A percentile compares a stretch with the other conserved stretches of the same genome.
Evolutionary conservation across 768 basidiomycete species (phyloP).

Genomic region (Dioszegia crocea): DNA sequence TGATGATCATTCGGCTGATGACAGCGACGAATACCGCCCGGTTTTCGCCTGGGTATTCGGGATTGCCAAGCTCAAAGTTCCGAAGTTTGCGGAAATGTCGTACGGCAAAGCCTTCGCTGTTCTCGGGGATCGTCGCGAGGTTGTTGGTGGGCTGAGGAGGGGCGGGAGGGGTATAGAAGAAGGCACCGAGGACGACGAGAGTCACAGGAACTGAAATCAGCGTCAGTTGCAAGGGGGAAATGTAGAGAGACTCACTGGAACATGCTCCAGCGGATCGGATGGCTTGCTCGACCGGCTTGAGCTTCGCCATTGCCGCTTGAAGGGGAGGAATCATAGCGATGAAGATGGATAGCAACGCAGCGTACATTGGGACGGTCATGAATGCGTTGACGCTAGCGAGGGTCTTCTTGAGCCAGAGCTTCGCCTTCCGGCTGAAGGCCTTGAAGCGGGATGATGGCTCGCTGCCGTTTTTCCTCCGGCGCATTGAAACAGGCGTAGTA

Average conservation of each 20-base stretch:
- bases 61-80: conserved; percentile 4
- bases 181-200: conserved; percentile 84
- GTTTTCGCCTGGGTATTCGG: conserved; percentile 61
- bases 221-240: background rate
- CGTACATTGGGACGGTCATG: conserved; percentile 86
- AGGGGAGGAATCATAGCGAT: conserved; percentile 73
- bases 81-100: background rate
- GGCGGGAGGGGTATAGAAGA: conserved; percentile 60
- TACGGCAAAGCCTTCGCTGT: background rate
- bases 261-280: conserved; percentile 49
- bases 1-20: conserved; percentile 78
- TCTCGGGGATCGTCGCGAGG: background rate
- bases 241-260: conserved; percentile 38
- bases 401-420: conserved; percentile 15
- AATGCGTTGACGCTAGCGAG: conserved; percentile 58
- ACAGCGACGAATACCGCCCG: conserved; percentile 79
- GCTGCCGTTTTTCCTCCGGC: conserved; percentile 13
- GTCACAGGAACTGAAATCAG: conserved; percentile 71
- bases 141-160: conserved; percentile 17
- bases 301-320: conserved; percentile 65
- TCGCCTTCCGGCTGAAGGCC: conserved; percentile 12
- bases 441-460: conserved; percentile 23
- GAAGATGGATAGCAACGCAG: conserved; percentile 66
- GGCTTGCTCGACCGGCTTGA: conserved; percentile 54
- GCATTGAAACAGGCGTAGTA: conserved; percentile 13